These are phyloP conservation scores for Entomortierella chlamydospora DNA, from an alignment of 192 early-diverging fungal species.

Conservation along the genomic window DNA sequence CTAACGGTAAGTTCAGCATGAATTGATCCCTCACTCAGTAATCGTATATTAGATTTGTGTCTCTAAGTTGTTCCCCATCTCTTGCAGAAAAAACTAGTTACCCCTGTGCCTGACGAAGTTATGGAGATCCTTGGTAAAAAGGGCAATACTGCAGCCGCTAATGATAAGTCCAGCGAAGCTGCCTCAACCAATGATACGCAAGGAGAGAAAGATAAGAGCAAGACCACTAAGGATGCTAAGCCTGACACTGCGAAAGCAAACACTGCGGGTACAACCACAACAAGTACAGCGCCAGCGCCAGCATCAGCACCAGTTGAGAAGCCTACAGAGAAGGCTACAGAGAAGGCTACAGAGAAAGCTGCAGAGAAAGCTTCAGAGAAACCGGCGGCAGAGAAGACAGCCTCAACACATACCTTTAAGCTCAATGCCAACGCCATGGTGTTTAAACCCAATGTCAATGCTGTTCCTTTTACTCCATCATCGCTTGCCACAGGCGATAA, in stretches of 20 bases:
- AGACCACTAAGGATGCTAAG: slow-evolving; percentile 13
- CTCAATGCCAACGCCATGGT: slow-evolving; percentile 80
- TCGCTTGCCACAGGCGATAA: slow-evolving; percentile 40
- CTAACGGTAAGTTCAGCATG: slow-evolving; percentile 61
- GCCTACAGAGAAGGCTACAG: slow-evolving; percentile 9
- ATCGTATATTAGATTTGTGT: no score
- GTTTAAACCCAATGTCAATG: slow-evolving; percentile 81
- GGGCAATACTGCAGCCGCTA: slow-evolving; percentile 30
- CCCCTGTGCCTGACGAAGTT: slow-evolving; percentile 86
- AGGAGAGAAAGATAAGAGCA: slow-evolving; percentile 7
- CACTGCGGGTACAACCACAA: not conserved
- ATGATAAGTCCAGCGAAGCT: not conserved
- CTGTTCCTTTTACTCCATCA: slow-evolving; percentile 77
- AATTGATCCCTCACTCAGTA: not conserved
- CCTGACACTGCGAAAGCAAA: slow-evolving; percentile 12
- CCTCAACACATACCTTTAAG: slow-evolving; percentile 60
- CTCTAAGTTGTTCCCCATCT: no score
- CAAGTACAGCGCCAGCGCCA: not conserved
- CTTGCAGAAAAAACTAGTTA: slow-evolving; percentile 68
- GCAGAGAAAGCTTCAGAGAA: slow-evolving; percentile 8
- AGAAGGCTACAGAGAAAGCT: slow-evolving; percentile 4
- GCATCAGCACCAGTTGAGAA: not conserved
- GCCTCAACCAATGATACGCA: not conserved
- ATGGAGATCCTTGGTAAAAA: slow-evolving; percentile 77
- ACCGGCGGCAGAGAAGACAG: slow-evolving; percentile 31